phyloP scores from a whole-genome alignment of 331 rosid species.

The Phaseolus coccineus region DNA sequence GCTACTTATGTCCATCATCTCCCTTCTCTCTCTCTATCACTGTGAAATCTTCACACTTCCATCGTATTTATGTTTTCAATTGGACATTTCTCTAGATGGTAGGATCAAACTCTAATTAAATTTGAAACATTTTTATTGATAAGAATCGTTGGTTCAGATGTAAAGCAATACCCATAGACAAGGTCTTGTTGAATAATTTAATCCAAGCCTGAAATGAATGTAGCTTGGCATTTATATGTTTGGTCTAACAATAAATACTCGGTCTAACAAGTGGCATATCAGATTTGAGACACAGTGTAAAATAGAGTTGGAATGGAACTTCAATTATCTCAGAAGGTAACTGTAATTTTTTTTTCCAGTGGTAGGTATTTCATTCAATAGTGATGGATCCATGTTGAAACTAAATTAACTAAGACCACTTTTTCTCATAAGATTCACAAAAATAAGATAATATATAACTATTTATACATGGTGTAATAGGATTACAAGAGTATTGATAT shows the following conservation, averaged over 20 bases:
- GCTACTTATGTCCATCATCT: conserved; percentile 6
- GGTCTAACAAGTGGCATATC: neutral
- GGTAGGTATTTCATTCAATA: conserved; percentile 1
- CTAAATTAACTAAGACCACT: neutral
- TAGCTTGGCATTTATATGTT: conserved; percentile 9
- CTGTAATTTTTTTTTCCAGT: neutral
- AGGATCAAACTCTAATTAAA: conserved; percentile 20
- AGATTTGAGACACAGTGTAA: neutral
- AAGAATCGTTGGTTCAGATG: neutral
- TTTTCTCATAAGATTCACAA: neutral
- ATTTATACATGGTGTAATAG: neutral
- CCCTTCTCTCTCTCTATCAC: neutral
- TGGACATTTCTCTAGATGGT: conserved; percentile 6
- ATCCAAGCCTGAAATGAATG: neutral
- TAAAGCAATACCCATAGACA: neutral
- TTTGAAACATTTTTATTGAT: neutral
- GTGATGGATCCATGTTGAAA: neutral
- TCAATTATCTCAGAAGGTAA: neutral
- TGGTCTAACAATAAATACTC: neutral
- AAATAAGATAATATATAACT: neutral
- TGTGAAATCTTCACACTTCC: neutral
- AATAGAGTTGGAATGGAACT: neutral
- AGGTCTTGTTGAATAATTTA: neutral
- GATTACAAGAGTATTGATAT: neutral
- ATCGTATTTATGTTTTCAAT: neutral